phyloP scores from a whole-genome alignment of 2,329 filamentous ascomycete genomes.

The Zymoseptoria brevis region DNA sequence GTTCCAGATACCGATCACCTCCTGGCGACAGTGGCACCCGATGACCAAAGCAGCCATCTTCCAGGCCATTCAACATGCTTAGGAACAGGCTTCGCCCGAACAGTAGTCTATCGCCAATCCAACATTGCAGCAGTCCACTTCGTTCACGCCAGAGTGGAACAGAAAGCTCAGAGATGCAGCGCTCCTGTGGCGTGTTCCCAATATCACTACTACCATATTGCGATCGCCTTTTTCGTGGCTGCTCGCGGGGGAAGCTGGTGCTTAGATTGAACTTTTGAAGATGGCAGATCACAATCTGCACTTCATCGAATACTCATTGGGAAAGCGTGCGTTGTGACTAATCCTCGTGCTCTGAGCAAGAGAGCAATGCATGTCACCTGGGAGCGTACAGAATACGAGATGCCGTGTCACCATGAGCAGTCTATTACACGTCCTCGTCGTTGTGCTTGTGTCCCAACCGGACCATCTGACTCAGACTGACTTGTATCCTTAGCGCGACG shows the following conservation, averaged over 20 bases:
- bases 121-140: neutral
- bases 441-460: neutral
- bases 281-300: neutral
- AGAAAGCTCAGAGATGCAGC: neutral
- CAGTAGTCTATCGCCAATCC: neutral
- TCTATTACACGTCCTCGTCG: neutral
- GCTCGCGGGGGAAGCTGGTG: neutral
- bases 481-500: neutral
- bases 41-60: neutral
- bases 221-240: neutral
- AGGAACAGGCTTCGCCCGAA: neutral
- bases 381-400: neutral
- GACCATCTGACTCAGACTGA: neutral
- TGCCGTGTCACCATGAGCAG: too few species aligned
- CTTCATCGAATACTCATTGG: neutral
- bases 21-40: neutral
- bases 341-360: neutral
- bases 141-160: neutral
- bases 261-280: neutral
- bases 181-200: neutral
- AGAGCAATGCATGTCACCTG: neutral
- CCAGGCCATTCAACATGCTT: neutral
- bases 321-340: neutral
- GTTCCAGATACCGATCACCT: neutral
- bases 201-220: neutral